Conservation (phyloP, 176 grass and related monocot genomes). For the Raddia distichophylla region DNA sequence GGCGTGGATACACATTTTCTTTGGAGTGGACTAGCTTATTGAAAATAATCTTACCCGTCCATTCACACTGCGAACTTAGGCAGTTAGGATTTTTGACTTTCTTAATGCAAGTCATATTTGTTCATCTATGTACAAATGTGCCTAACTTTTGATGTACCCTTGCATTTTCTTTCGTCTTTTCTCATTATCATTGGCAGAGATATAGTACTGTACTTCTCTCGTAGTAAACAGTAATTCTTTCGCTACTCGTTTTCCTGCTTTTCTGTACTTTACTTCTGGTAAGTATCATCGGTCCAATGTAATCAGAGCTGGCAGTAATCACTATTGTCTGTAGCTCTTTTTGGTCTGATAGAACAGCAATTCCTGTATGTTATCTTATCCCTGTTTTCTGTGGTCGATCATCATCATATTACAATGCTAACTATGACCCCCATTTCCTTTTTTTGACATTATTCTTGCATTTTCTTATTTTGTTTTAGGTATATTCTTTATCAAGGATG, state of each 20-base stretch:
- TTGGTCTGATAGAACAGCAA: background rate
- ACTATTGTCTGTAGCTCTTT: background rate
- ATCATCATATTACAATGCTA: constrained; percentile 15
- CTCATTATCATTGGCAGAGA: background rate
- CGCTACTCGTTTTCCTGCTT: too few relatives aligned
- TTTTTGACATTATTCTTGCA: constrained; percentile 28
- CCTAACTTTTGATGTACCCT: background rate
- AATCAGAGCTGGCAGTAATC: background rate
- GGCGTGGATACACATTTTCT: constrained; percentile 16
- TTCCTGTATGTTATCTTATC: background rate
- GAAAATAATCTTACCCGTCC: background rate
- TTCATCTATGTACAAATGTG: constrained; percentile 2
- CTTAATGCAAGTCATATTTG: background rate
- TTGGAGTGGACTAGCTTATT: background rate
- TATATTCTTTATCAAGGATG: constrained; percentile 72
- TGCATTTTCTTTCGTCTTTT: background rate
- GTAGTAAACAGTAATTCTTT: background rate
- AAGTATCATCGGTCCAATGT: too few relatives aligned
- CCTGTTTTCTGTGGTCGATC: constrained; percentile 22
- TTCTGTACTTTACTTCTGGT: too few relatives aligned
- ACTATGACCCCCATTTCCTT: constrained; percentile 1
- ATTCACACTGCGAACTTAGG: background rate
- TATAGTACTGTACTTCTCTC: background rate
- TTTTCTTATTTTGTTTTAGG: constrained; percentile 44
- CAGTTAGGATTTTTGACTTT: background rate